Conservation (phyloP, 495 filamentous ascomycete genomes). For the Podospora fimiseda region DNA sequence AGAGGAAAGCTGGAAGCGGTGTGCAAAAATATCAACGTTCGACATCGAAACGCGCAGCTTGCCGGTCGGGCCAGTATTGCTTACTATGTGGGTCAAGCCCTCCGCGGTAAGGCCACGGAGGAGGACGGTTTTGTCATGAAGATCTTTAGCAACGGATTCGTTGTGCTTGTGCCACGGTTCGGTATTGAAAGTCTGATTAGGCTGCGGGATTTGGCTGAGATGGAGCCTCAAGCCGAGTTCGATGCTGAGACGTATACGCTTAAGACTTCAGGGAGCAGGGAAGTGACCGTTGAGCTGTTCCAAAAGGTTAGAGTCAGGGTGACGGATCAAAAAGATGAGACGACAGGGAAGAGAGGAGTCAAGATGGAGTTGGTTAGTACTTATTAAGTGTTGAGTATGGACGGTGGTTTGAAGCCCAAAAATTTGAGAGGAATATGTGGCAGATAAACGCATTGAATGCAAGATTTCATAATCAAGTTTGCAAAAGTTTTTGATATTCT, state of each 20-base stretch:
- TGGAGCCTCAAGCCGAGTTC: constrained; percentile 69
- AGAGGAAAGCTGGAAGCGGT: constrained; percentile 81
- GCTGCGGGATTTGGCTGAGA: constrained; percentile 69
- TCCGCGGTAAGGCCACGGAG: constrained; percentile 73
- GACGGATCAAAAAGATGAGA: constrained; percentile 85
- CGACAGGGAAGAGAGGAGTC: constrained; percentile 85
- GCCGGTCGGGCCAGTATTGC: constrained; percentile 89
- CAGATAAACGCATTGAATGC: too few species aligned
- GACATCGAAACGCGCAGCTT: constrained; percentile 93
- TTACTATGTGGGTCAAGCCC: constrained; percentile 94
- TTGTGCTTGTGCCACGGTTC: constrained; percentile 91
- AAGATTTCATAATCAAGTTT: too few species aligned
- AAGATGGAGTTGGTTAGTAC: constrained; percentile 57
- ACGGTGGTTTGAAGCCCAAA: too few species aligned
- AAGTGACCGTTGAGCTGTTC: constrained; percentile 71
- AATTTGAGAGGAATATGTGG: too few species aligned
- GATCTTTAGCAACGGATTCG: constrained; percentile 93
- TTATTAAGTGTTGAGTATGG: constrained; percentile 16
- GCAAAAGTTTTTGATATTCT: too few species aligned
- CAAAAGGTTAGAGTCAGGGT: constrained; percentile 82
- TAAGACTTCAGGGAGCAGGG: constrained; percentile 46
- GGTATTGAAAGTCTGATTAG: constrained; percentile 90
- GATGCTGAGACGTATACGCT: constrained; percentile 80
- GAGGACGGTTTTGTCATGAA: constrained; percentile 96
- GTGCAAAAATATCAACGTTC: constrained; percentile 96